Conservation (phyloP, 1,284 basidiomycete genomes). For the Xerocomus amazonicus region DNA sequence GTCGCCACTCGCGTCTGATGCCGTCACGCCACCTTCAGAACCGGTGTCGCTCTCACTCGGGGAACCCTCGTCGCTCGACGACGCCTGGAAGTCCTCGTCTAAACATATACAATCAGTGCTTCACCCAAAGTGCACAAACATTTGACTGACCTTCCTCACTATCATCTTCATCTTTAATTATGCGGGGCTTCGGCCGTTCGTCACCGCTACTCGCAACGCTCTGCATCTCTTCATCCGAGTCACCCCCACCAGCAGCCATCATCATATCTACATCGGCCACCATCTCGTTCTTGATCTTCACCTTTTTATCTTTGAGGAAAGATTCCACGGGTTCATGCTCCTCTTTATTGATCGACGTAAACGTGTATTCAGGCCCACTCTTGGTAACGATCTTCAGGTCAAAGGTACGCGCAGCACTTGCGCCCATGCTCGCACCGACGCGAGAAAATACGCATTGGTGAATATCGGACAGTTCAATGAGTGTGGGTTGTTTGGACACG, state of each 20-base stretch:
- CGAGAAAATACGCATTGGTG: slow-evolving; percentile 92
- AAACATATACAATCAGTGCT: slow-evolving; percentile 11
- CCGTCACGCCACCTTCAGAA: slow-evolving; percentile 57
- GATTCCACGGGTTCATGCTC: slow-evolving; percentile 86
- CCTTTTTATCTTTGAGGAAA: slow-evolving; percentile 88
- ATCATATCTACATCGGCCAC: slow-evolving; percentile 78
- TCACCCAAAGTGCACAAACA: background rate
- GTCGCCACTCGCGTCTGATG: slow-evolving; percentile 77
- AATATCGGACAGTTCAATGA: slow-evolving; percentile 90
- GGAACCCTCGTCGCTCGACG: slow-evolving; percentile 80
- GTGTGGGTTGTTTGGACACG: slow-evolving; percentile 93
- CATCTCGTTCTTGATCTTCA: slow-evolving; percentile 96
- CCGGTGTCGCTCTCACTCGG: slow-evolving; percentile 74
- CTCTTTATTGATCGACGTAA: slow-evolving; percentile 94
- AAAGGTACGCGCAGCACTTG: slow-evolving; percentile 87
- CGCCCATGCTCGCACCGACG: slow-evolving; percentile 84
- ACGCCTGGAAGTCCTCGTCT: slow-evolving; percentile 89
- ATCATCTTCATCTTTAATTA: slow-evolving; percentile 65
- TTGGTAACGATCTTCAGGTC: slow-evolving; percentile 91
- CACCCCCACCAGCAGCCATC: slow-evolving; percentile 64
- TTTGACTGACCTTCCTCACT: slow-evolving; percentile 71
- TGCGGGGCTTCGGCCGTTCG: slow-evolving; percentile 52
- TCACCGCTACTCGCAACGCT: slow-evolving; percentile 72
- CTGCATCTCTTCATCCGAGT: slow-evolving; percentile 85
- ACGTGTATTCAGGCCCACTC: slow-evolving; percentile 78